phyloP scores from a whole-genome alignment of 345 rosid genomes.

The Raphanus raphanistrum region DNA sequence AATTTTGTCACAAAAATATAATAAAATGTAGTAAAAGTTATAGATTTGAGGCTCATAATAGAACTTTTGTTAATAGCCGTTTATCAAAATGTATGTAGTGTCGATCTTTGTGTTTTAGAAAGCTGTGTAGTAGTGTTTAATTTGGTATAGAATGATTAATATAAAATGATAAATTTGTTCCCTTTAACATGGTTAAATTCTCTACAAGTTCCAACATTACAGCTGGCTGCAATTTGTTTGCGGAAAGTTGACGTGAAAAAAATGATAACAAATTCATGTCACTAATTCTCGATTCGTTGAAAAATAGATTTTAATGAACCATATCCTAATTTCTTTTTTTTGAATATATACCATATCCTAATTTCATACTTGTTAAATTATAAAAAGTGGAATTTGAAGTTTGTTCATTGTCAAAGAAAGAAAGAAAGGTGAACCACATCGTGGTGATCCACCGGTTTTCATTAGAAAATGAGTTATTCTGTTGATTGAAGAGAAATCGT shows the following conservation, averaged over 20 bases:
- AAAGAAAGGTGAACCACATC: not conserved
- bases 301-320: not conserved
- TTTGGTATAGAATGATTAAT: conserved; percentile 6
- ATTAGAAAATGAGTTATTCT: no score
- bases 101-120: conserved; percentile 8
- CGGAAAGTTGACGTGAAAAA: not conserved
- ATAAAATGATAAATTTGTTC: not conserved
- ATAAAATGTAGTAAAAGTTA: not conserved
- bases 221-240: conserved; percentile 19
- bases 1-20: not conserved
- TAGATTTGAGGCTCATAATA: not conserved
- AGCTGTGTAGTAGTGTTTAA: not conserved
- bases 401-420: not conserved
- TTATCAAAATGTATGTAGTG: not conserved
- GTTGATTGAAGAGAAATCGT: no score
- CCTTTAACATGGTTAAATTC: conserved; percentile 4
- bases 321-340: not conserved
- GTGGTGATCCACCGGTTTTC: no score
- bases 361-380: not conserved
- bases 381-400: not conserved
- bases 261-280: not conserved
- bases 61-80: not conserved
- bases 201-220: conserved; percentile 21
- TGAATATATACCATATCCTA: no score
- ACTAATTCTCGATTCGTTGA: not conserved